A percentile compares a stretch with the other conserved stretches of the same genome.
Evolutionary conservation across 306 rosid genomes (phyloP).

Genomic region (Fagus crenata): DNA sequence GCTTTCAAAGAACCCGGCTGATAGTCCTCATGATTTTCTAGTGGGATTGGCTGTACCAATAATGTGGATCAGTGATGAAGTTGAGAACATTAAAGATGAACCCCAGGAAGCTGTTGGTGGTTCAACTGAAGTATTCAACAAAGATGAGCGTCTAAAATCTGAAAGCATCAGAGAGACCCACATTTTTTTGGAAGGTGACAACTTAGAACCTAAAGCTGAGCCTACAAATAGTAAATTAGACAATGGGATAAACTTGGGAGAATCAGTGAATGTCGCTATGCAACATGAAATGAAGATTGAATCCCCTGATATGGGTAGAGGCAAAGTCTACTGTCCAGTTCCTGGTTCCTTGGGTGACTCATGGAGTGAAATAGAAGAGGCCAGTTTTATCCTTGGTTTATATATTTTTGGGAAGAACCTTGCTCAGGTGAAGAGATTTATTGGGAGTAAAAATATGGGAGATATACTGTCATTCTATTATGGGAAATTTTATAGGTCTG

Average conservation of each 20-base stretch:
- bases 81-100: conserved; percentile 28
- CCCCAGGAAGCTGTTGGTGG: conserved; percentile 24
- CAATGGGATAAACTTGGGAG: conserved; percentile 31
- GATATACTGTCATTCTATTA: conserved; percentile 79
- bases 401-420: conserved; percentile 87
- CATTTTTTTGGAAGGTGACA: conserved; percentile 26
- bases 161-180: conserved; percentile 27
- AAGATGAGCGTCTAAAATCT: conserved; percentile 32
- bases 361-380: conserved; percentile 72
- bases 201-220: conserved; percentile 34
- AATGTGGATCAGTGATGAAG: conserved; percentile 50
- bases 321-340: conserved; percentile 45
- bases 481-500: conserved; percentile 75
- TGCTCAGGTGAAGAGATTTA: conserved; percentile 61
- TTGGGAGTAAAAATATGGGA: conserved; percentile 65
- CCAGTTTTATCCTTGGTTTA: conserved; percentile 72
- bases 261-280: conserved; percentile 31
- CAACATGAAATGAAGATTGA: conserved; percentile 34
- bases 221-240: conserved; percentile 24
- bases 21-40: conserved; percentile 39
- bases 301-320: conserved; percentile 31
- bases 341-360: conserved; percentile 55
- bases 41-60: conserved; percentile 61
- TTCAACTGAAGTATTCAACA: conserved; percentile 29
- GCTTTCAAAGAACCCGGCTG: conserved; percentile 30